These are phyloP conservation scores for Piper longum DNA, from an alignment of 164 flowering plant genomes.

Conservation along the genomic window DNA sequence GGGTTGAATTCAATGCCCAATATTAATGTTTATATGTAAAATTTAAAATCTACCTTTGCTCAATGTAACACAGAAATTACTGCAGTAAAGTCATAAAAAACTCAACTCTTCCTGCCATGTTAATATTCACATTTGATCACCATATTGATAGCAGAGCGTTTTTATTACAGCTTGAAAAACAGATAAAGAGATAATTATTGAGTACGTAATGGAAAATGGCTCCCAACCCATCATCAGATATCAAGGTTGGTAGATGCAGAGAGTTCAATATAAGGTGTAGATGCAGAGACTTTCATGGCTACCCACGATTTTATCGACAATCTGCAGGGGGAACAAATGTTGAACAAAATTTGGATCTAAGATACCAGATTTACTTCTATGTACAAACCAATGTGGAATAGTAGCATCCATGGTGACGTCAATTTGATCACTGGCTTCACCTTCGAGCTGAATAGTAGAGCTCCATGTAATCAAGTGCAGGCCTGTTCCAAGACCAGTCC, in stretches of 20 bases:
- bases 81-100: no score
- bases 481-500: slow-evolving; percentile 99
- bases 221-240: neutral
- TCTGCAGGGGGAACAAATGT: neutral
- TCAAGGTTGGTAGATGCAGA: neutral
- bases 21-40: no score
- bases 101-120: no score
- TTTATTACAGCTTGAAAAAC: no score
- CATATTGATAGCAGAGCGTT: no score
- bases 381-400: slow-evolving; percentile 1
- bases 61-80: no score
- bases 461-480: slow-evolving; percentile 89
- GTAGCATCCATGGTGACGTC: neutral
- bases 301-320: neutral
- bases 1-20: neutral
- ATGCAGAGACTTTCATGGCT: neutral
- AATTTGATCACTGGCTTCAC: slow-evolving; percentile 3
- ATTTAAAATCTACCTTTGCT: no score
- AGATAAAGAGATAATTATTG: no score
- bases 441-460: slow-evolving; percentile 81
- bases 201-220: neutral
- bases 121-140: no score
- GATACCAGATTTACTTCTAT: neutral
- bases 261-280: neutral
- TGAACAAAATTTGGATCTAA: neutral